Base-by-base conservation (phyloP, 768 basidiomycete species). In the Ephemerocybe angulata region DNA sequence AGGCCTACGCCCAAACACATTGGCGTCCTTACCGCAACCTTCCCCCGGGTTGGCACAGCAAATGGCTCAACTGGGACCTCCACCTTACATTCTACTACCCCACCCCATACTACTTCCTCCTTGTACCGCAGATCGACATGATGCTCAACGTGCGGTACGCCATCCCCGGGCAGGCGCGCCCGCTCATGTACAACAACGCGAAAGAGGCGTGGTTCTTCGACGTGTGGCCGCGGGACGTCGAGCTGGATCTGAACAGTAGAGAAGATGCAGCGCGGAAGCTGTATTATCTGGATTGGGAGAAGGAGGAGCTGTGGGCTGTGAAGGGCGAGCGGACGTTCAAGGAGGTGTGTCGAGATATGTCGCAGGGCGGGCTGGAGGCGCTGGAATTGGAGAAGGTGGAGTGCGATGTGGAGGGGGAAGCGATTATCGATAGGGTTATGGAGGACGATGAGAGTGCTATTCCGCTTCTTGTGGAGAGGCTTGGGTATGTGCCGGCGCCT, bases 371-470 rank as follows among this genome's bases (percentile, higher is more conserved):
- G 27, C 41, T 59, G 17, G 55, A 55, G 4, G 55, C 53, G 4
- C 17, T 64, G 2, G 31, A 55, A 13, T 38, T 50, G 4, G 47
- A 42, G 44, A 19, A 53, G 29, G n/a, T 74, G 11, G 44, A 58
- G 27, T 59, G 59, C 12, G 62, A 65, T 35, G 46, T 59, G 11
- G 69, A 70, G 8, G 73, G 73, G 15, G 60, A 63, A 35, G 58
- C 58, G 19, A 63, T 61, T 3, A 54, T 71, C 10, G 30, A 62
- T 27, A 57, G 70, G 30, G 65, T 73, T 22, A 42, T 72, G 15
- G 60, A 57, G 1, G 58, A 67, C 31, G 72, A 75, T 58, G 64
- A 60, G 25, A 58, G 57, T 11, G 72, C 73, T 7, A 62, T 73
- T 29, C 65, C 72, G 3, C 38, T 70, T 1, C 64, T 73, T 15